Conservation (phyloP, 2,329 filamentous ascomycete genomes). For the Fusarium incarnatum region DNA sequence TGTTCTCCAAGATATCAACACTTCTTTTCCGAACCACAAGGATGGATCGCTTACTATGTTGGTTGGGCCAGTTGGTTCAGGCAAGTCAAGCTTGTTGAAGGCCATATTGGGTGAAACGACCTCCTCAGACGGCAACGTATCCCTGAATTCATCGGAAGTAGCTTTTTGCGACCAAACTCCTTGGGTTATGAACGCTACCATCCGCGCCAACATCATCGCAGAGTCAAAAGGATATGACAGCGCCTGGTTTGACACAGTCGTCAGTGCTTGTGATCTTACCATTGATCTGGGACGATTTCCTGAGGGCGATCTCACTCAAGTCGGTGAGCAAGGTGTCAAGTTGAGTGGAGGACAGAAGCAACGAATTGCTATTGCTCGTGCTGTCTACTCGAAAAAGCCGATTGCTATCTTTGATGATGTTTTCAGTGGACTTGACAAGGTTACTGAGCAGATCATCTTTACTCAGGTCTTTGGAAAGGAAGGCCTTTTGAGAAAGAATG, state of each 20-base stretch:
- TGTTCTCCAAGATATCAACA: slow-evolving; percentile 43
- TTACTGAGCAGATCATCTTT: slow-evolving; percentile 57
- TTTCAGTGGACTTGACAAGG: slow-evolving; percentile 55
- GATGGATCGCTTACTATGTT: slow-evolving; percentile 48
- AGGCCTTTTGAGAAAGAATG: slow-evolving; percentile 51
- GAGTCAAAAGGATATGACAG: slow-evolving; percentile 48
- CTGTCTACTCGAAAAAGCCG: slow-evolving; percentile 49
- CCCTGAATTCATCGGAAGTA: slow-evolving; percentile 39
- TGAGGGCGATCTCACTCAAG: slow-evolving; percentile 41
- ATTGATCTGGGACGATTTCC: slow-evolving; percentile 46
- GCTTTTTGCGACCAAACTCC: slow-evolving; percentile 50
- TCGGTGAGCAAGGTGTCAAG: slow-evolving; percentile 51
- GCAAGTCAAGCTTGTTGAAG: slow-evolving; percentile 50
- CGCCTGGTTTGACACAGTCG: slow-evolving; percentile 48
- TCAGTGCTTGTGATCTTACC: slow-evolving; percentile 51
- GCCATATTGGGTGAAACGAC: slow-evolving; percentile 48
- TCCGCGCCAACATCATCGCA: slow-evolving; percentile 53
- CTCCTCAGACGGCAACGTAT: slow-evolving; percentile 37
- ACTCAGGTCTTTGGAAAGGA: slow-evolving; percentile 51
- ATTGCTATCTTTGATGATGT: slow-evolving; percentile 55
- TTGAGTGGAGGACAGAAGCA: slow-evolving; percentile 53
- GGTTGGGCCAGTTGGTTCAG: slow-evolving; percentile 49
- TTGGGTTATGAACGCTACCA: slow-evolving; percentile 51
- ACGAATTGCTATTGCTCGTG: slow-evolving; percentile 50
- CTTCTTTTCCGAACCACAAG: slow-evolving; percentile 30